A percentile compares a stretch with the other conserved stretches of the same genome.
phyloP scores from a whole-genome alignment of 768 basidiomycete genomes.

The Aureoboletus auriporus region DNA sequence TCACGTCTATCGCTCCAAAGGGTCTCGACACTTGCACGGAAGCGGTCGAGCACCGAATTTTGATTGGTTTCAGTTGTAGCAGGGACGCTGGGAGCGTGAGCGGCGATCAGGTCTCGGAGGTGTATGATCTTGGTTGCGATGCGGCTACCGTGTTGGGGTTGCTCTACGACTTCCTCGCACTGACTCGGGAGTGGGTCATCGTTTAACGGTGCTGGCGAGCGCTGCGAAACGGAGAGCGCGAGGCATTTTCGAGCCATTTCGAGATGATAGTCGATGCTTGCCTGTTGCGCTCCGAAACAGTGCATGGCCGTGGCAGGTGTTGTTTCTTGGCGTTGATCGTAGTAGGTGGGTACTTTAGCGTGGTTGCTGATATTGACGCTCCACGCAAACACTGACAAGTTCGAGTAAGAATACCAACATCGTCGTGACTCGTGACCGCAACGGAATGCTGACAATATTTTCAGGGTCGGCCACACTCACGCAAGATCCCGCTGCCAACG shows the following conservation, averaged over 20 bases:
- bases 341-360: neutral
- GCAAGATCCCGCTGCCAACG: constrained; percentile 4
- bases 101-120: constrained; percentile 15
- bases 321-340: neutral
- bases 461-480: neutral
- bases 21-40: constrained; percentile 16
- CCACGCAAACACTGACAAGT: neutral
- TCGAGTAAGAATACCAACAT: neutral
- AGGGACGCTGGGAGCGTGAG: constrained; percentile 18
- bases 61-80: constrained; percentile 16
- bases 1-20: constrained; percentile 18
- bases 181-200: neutral
- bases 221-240: constrained; percentile 1
- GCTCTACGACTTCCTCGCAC: constrained; percentile 1
- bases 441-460: neutral
- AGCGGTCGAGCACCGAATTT: constrained; percentile 14
- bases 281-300: constrained; percentile 11
- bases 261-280: constrained; percentile 19
- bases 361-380: neutral
- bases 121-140: constrained; percentile 21
- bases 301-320: neutral
- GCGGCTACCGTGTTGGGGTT: constrained; percentile 10
- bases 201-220: neutral
- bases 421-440: neutral
- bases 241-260: constrained; percentile 16